Conservation (phyloP, 2,329 filamentous ascomycete genomes). For the Lasiodiplodia citricola region DNA sequence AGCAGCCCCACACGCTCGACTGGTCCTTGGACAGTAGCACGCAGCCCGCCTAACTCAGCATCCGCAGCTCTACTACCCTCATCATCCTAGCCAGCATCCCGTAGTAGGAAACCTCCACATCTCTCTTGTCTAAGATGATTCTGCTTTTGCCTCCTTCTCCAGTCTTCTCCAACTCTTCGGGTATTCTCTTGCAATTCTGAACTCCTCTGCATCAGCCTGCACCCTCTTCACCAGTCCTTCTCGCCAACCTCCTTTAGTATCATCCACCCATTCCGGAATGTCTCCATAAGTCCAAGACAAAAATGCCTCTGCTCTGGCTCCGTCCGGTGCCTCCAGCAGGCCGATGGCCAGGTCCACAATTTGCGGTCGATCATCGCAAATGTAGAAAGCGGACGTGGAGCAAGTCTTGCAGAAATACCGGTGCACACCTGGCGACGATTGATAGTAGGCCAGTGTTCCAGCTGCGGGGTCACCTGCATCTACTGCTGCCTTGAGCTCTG, state of each 20-base stretch:
- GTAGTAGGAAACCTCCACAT: too few species aligned
- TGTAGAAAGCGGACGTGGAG: conserved; percentile 56
- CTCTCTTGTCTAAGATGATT: background rate
- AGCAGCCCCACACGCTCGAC: too few species aligned
- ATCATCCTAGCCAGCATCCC: too few species aligned
- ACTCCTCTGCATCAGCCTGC: conserved; percentile 44
- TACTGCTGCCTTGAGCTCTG: conserved; percentile 45
- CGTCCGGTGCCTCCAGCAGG: conserved; percentile 50
- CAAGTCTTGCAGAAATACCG: conserved; percentile 58
- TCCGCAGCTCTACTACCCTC: too few species aligned
- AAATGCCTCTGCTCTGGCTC: conserved; percentile 53
- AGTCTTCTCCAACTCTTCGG: conserved; percentile 42
- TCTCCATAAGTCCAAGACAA: conserved; percentile 52
- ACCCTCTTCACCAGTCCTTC: conserved; percentile 40
- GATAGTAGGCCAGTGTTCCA: conserved; percentile 52
- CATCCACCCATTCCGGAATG: conserved; percentile 37
- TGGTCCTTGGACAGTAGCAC: too few species aligned
- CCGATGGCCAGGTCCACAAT: conserved; percentile 54
- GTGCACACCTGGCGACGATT: conserved; percentile 52
- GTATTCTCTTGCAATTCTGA: conserved; percentile 41
- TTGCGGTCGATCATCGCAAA: conserved; percentile 44
- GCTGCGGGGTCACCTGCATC: conserved; percentile 43
- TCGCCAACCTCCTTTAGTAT: conserved; percentile 51
- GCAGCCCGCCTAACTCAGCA: too few species aligned
- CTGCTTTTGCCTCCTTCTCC: conserved; percentile 26